Evolutionary conservation across 75 land plant genomes (phyloP).

Genomic region (Pinus tabuliformis): DNA sequence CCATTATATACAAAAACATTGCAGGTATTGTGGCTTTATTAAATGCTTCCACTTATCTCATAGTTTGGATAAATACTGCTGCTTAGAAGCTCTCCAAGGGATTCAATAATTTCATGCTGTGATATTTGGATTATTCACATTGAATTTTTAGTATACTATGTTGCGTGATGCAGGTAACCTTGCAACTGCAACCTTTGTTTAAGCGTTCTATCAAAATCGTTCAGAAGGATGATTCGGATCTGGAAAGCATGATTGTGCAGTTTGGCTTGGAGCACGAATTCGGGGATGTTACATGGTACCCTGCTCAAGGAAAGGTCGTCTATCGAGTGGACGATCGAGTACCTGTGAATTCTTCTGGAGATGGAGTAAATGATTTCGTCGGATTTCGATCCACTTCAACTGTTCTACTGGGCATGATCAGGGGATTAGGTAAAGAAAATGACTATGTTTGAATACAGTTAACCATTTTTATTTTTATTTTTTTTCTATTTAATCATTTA

Average conservation of each 20-base stretch:
- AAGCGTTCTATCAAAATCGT: conserved; percentile 26
- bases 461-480: no score
- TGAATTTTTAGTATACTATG: no score
- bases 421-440: conserved; percentile 30
- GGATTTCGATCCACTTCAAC: conserved; percentile 13
- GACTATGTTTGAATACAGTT: no score
- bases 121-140: conserved; percentile 21
- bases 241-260: conserved; percentile 14
- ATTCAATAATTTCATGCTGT: conserved; percentile 57
- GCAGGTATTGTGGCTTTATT: no score
- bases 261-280: conserved; percentile 23
- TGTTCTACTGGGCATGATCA: not conserved
- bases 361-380: conserved; percentile 23
- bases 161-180: conserved; percentile 14
- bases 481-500: no score
- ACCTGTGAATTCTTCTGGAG: conserved; percentile 16
- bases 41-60: no score
- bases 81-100: conserved; percentile 15
- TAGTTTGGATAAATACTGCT: no score
- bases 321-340: conserved; percentile 23
- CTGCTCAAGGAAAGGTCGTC: conserved; percentile 24
- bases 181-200: conserved; percentile 39
- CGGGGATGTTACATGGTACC: conserved; percentile 36
- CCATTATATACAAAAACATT: no score
- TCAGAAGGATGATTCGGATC: conserved; percentile 8